Conservation (phyloP, 164 flowering plant genomes). For the Echeveria elegans region DNA sequence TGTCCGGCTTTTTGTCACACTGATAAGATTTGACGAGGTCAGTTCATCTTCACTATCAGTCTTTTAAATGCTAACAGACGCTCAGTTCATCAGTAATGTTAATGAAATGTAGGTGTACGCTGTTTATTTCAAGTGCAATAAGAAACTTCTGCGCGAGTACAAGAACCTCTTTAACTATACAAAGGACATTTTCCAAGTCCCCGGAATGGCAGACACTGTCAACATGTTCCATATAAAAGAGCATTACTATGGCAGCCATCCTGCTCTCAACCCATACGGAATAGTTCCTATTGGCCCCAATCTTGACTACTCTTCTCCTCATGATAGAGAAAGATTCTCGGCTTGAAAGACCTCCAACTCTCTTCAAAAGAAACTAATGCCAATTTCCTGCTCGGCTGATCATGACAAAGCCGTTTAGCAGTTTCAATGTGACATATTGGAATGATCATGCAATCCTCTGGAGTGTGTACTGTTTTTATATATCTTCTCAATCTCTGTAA, state of each 20-base stretch:
- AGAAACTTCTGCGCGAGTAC: conserved; percentile 71
- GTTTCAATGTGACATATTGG: too few relatives aligned
- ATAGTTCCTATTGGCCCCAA: conserved; percentile 68
- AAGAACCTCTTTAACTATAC: conserved; percentile 83
- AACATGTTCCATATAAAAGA: conserved; percentile 84
- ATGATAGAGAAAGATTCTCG: conserved; percentile 61
- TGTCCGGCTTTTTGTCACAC: conserved; percentile 82
- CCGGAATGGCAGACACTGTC: conserved; percentile 71
- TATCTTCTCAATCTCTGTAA: too few relatives aligned
- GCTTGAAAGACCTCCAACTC: conserved; percentile 14
- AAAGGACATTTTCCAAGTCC: conserved; percentile 74
- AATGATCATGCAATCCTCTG: too few relatives aligned
- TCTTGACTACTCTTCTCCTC: conserved; percentile 58
- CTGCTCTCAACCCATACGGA: conserved; percentile 75
- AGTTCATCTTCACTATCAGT: too few relatives aligned
- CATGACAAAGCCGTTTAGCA: too few relatives aligned
- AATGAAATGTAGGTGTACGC: conserved; percentile 72
- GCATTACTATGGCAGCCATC: conserved; percentile 94
- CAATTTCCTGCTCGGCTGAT: too few relatives aligned
- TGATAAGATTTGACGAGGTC: conserved; percentile 96
- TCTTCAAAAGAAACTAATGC: neutral
- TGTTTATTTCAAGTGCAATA: conserved; percentile 97
- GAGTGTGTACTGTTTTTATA: too few relatives aligned
- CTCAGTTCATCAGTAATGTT: neutral
- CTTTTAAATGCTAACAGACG: too few relatives aligned